Evolutionary conservation across 2,329 filamentous ascomycete genomes (phyloP).

Genomic region (Colletotrichum limetticola): DNA sequence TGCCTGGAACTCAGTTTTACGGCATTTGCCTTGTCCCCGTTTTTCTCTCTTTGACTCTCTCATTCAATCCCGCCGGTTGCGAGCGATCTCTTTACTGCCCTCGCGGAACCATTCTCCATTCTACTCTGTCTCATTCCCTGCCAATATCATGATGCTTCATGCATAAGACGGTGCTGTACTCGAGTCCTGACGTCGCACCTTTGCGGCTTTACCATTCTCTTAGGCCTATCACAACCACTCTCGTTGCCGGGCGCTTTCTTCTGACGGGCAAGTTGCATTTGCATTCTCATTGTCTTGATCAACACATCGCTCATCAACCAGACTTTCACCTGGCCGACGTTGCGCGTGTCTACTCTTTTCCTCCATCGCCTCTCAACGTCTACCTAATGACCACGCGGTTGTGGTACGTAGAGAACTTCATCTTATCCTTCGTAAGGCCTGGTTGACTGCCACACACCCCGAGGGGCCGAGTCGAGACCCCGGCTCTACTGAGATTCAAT

Average conservation of each 20-base stretch:
- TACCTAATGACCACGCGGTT: neutral
- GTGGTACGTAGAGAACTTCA: constrained; percentile 3
- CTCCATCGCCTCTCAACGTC: neutral
- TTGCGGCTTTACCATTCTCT: neutral
- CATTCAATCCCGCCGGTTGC: constrained; percentile 7
- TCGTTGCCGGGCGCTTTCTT: constrained; percentile 2
- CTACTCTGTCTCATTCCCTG: constrained; percentile 10
- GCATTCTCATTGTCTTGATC: neutral
- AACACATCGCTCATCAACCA: neutral
- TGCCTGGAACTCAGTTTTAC: neutral
- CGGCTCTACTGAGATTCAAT: constrained; percentile 33
- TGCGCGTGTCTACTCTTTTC: neutral
- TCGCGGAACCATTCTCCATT: neutral
- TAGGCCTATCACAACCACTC: constrained; percentile 14
- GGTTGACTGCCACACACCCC: constrained; percentile 24
- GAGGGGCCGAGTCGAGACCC: constrained; percentile 26
- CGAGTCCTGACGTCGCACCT: constrained; percentile 6
- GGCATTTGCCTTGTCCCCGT: neutral
- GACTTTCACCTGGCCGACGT: neutral
- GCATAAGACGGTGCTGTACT: constrained; percentile 24
- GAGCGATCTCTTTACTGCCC: neutral
- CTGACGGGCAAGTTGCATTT: constrained; percentile 3
- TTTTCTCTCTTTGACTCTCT: neutral
- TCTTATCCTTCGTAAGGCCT: constrained; percentile 28
- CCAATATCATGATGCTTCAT: constrained; percentile 28